Base-by-base conservation (phyloP, 2,329 filamentous ascomycete genomes). In the Coniochaeta sp. region DNA sequence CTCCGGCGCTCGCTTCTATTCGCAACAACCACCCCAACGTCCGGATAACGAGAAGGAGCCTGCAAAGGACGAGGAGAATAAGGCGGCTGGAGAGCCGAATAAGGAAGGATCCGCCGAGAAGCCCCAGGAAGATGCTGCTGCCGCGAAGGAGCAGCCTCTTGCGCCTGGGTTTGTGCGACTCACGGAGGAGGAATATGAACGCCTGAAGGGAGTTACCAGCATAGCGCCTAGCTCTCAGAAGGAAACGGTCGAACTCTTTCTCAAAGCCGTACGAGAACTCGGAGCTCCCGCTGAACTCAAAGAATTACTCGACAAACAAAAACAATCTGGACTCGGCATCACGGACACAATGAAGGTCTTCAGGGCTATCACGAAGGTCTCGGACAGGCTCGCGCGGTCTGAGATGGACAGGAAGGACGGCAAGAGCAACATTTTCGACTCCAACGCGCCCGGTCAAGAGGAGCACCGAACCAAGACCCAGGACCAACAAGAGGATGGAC, bases 251-350 rank as follows among this genome's bases (percentile, higher is more conserved):
- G 75, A 82, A 53, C 74, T 79, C 47, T 74, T 83, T 8, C 69
- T 87, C n/a, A 71, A 78, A 55, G 72, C 77, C 26, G 76, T 92
- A 55, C 82, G 84, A 69, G 75, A 76, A 54, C 76, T 83, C 38
- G 90, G 90, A 9, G 80, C 90, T 14, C 88, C 89, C 1, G 61
- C 70, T 20, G 88, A 90, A 63, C 69, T 90, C 16, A 77, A 79
- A 51, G 77, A 85, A 33, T 61, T 82, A 53, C 66, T 82, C 38
- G 63, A 67, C 32, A 77, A 79, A 57, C 76, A 86, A 50, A 78
- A 85, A 66, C 74, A 82, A 49, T 75, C 76, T 57, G 70, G 59
- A 1, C 55, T 64, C 27, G 60, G 59, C 58, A 63, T 73, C 72
- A 61, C 70, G 65, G 65, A 76, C 10, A 80, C 82, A 16, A 79